phyloP scores from a whole-genome alignment of 345 rosid genomes.

The Ceriops zippeliana region DNA sequence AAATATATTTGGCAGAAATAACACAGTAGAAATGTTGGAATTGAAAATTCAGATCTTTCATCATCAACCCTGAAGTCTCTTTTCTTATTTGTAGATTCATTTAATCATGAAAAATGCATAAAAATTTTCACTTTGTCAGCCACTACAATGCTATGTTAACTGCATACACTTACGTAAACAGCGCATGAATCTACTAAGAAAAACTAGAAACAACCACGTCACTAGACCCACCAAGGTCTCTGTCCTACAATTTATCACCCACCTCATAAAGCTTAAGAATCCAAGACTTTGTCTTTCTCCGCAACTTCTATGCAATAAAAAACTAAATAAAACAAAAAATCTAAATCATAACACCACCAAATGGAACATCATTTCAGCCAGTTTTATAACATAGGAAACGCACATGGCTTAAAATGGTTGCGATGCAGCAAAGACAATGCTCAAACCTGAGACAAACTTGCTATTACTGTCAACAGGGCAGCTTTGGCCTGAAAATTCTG shows the following conservation, averaged over 20 bases:
- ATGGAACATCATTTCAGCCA: constrained; percentile 2
- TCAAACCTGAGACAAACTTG: constrained; percentile 81
- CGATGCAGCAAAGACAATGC: constrained; percentile 11
- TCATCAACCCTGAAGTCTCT: neutral
- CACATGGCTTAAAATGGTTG: neutral
- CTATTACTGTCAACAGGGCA: constrained; percentile 72
- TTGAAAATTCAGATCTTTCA: constrained; percentile 6
- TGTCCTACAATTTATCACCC: constrained; percentile 8
- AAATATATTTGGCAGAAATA: neutral
- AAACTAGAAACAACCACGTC: neutral
- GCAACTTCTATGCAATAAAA: neutral
- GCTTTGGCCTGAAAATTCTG: constrained; percentile 80
- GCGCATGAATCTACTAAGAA: neutral
- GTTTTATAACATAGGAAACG: neutral
- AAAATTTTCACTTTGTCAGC: neutral
- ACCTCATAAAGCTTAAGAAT: constrained; percentile 8
- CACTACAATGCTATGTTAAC: neutral
- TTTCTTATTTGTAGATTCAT: neutral
- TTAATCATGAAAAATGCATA: neutral
- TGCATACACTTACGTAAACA: constrained; percentile 3
- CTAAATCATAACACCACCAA: neutral
- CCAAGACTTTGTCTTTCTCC: neutral
- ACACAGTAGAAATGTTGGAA: neutral
- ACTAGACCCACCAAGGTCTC: neutral
- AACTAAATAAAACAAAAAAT: neutral